Percentiles rank a stretch among this genome's conserved stretches.
These are phyloP conservation scores for Pleurotus tuber-regium DNA, from an alignment of 768 basidiomycete species.

Conservation along the genomic window DNA sequence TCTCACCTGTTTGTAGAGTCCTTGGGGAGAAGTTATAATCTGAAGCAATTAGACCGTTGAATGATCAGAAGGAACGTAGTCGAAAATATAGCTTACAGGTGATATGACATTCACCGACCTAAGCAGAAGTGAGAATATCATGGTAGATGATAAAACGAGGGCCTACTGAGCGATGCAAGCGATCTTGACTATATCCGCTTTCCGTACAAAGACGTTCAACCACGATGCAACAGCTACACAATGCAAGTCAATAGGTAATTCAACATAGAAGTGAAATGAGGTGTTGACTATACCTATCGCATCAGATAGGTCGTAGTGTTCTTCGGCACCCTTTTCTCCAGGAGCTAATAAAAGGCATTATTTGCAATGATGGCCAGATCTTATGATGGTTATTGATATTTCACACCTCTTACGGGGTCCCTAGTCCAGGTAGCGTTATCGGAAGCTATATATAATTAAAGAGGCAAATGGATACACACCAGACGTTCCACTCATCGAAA, in stretches of 20 bases:
- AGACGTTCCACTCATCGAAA: slow-evolving; percentile 61
- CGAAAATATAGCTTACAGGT: slow-evolving; percentile 27
- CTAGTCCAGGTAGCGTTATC: no score
- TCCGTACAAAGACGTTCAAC: slow-evolving; percentile 59
- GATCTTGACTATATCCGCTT: slow-evolving; percentile 57
- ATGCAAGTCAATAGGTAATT: not conserved
- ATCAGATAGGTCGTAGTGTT: slow-evolving; percentile 53
- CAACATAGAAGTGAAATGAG: not conserved
- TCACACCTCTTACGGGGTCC: slow-evolving; percentile 47
- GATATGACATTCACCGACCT: slow-evolving; percentile 48
- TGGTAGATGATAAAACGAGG: not conserved
- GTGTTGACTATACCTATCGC: slow-evolving; percentile 33
- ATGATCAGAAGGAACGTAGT: not conserved
- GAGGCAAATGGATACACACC: slow-evolving; percentile 24
- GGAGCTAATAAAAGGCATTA: slow-evolving; percentile 36
- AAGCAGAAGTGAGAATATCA: not conserved
- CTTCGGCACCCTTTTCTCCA: slow-evolving; percentile 49
- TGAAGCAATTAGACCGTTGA: slow-evolving; percentile 9
- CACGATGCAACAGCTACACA: slow-evolving; percentile 51
- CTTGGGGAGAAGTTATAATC: slow-evolving; percentile 46
- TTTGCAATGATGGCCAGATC: no score
- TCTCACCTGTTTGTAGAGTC: slow-evolving; percentile 37
- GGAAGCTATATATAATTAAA: no score
- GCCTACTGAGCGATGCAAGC: slow-evolving; percentile 60
- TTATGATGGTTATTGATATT: no score